Base-by-base conservation (phyloP, 2,329 filamentous ascomycete species). In the Setomelanomma holmii region DNA sequence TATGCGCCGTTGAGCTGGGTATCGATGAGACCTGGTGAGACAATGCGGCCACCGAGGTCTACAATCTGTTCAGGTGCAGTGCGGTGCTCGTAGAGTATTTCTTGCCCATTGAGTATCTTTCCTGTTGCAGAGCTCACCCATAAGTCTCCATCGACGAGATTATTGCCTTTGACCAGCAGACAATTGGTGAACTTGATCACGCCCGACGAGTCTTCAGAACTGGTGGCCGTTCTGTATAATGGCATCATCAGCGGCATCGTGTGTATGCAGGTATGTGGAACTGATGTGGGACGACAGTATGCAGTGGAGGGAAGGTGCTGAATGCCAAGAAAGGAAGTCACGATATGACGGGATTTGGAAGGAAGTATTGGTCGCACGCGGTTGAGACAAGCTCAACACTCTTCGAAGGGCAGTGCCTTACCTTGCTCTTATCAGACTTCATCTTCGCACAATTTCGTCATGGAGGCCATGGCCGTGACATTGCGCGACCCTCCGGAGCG, bases 181-280 rank as follows among this genome's bases (percentile, higher is more conserved):
- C 92, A 96, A 78, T 96, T 96, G 68, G 90, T 95, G 73, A 96
- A 89, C 73, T 93, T 95, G 69, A 89, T 92, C 70, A 96, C 88
- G 45, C 80, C 79, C 41, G 68, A 75, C 4, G 45, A 48, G 36
- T 49, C 71, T 58, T 52, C 48, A 16, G 49, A 10, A 35, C 22
- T 36, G 66, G 76, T 67, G 61, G 75, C 64, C 60, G 75, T 68
- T 63, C 64, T 53, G 40, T 41, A 53, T 17, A 58, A 43, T 12
- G 69, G 71, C 19, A 76, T 59, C 27, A 72, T 73, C 21, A 72
- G 75, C n/a, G 75, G 76, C 69, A 80, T 80, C 12, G 45, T 21
- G 11, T 5, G 19, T 36, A 45, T 17, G 40, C 40, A 41, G 34
- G 34, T 34, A 20, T 10, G 30, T 14, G 21, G n/a, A 19, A 35